Percentiles rank a stretch among this genome's conserved stretches.
Evolutionary conservation across 2,329 filamentous ascomycete genomes (phyloP).

Genomic region (Calonectria pteridis): DNA sequence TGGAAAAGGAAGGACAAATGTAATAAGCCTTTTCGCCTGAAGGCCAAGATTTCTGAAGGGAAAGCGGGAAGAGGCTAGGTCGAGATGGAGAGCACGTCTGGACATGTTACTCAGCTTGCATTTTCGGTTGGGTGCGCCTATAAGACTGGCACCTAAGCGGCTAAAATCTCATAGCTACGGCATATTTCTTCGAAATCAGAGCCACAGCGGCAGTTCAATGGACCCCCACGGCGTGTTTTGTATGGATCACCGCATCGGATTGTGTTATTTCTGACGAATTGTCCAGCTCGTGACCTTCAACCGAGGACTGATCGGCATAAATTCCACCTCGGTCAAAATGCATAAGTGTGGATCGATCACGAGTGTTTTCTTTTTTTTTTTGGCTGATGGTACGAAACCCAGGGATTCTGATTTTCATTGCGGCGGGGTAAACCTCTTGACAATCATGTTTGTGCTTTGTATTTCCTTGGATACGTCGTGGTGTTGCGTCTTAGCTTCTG

Average conservation of each 20-base stretch:
- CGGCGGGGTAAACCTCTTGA: accelerated
- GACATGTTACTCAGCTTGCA: not conserved
- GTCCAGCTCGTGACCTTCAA: not conserved
- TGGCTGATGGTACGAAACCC: not conserved
- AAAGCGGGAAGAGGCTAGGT: not conserved
- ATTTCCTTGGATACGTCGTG: too few relatives aligned
- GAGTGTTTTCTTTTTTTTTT: not conserved
- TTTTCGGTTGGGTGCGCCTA: not conserved
- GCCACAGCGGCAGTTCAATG: not conserved
- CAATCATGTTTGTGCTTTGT: too few relatives aligned
- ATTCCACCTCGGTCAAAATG: slow-evolving; percentile 4
- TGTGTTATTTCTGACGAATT: not conserved
- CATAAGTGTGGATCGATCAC: not conserved
- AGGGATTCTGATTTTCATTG: not conserved
- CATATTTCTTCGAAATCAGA: not conserved
- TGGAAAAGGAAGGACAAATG: not conserved
- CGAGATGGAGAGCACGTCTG: not conserved
- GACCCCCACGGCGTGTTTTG: not conserved
- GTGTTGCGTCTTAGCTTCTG: not conserved
- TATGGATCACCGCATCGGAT: not conserved
- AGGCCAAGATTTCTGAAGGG: not conserved
- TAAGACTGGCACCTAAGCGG: not conserved
- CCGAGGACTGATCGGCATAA: not conserved
- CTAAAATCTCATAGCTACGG: not conserved
- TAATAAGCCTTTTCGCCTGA: not conserved